These are phyloP conservation scores for Avena insularis DNA, from an alignment of 176 grass and related monocot genomes.

Conservation along the genomic window DNA sequence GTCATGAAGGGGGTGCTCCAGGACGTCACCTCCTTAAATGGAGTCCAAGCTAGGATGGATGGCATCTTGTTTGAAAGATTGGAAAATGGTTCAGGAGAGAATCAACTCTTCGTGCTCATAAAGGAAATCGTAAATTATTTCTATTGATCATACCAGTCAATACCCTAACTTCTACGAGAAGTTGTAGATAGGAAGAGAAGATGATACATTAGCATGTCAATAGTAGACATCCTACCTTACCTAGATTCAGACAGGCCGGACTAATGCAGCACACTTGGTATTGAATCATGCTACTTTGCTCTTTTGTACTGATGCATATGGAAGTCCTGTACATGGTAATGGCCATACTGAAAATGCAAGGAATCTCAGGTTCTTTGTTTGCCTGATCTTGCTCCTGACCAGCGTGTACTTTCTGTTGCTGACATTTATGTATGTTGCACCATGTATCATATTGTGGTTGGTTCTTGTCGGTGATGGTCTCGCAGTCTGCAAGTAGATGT, in stretches of 20 bases:
- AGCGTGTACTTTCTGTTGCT: conserved; percentile 4
- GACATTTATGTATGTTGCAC: conserved; percentile 30
- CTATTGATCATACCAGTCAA: conserved; percentile 50
- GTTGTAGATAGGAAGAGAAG: conserved; percentile 32
- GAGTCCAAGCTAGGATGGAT: conserved; percentile 92
- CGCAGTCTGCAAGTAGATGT: not conserved
- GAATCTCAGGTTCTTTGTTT: conserved; percentile 19
- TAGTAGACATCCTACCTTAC: conserved; percentile 45
- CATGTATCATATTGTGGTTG: conserved; percentile 20
- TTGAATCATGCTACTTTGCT: conserved; percentile 20
- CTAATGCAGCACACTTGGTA: conserved; percentile 36
- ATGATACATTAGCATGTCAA: not conserved
- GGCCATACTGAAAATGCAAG: conserved; percentile 18
- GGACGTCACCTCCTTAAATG: conserved; percentile 56
- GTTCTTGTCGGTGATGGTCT: conserved; percentile 24
- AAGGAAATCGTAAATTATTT: conserved; percentile 65
- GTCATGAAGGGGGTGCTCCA: conserved; percentile 66
- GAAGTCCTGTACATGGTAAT: conserved; percentile 34
- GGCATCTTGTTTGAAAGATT: conserved; percentile 77
- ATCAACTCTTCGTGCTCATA: conserved; percentile 62
- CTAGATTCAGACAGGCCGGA: conserved; percentile 36
- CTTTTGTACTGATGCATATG: conserved; percentile 3
- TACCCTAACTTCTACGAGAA: conserved; percentile 17
- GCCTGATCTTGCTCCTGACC: not conserved
- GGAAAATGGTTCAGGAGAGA: conserved; percentile 58